Percentiles rank a stretch among this genome's conserved stretches.
Evolutionary conservation across 495 filamentous ascomycete species (phyloP).

Genomic region (Filosporella fistucella): DNA sequence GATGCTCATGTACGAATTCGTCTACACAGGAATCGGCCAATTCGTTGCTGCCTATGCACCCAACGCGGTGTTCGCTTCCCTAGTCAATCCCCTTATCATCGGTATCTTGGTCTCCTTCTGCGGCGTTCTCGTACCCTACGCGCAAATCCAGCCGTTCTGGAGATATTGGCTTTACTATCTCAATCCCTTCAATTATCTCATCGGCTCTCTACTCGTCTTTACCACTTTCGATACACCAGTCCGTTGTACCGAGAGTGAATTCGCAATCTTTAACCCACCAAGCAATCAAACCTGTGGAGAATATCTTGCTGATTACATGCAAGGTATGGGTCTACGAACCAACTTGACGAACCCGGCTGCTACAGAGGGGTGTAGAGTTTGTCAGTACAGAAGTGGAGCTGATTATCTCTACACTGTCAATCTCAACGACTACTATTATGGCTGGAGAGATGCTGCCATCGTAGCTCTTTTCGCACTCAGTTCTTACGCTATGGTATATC

Average conservation of each 20-base stretch:
- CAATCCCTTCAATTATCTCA: conserved; percentile 51
- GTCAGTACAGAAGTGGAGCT: conserved; percentile 52
- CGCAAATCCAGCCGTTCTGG: conserved; percentile 50
- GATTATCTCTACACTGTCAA: conserved; percentile 41
- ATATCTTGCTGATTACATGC: conserved; percentile 23
- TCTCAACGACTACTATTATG: conserved; percentile 37
- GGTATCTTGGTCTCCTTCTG: conserved; percentile 49
- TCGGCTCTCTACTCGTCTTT: conserved; percentile 47
- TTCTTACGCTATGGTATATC: conserved; percentile 42
- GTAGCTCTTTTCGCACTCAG: conserved; percentile 40
- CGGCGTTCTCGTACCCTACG: conserved; percentile 50
- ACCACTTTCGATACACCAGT: conserved; percentile 51
- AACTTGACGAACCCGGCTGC: conserved; percentile 37
- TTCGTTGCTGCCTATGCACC: conserved; percentile 52
- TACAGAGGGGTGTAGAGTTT: conserved; percentile 52
- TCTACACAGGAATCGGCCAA: conserved; percentile 45
- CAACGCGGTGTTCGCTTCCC: conserved; percentile 47
- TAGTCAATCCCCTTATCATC: conserved; percentile 49
- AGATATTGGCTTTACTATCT: conserved; percentile 57
- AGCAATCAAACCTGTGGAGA: conserved; percentile 11
- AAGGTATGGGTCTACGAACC: conserved; percentile 22
- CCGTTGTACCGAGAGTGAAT: conserved; percentile 49
- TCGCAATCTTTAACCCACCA: conserved; percentile 52
- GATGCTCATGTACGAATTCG: conserved; percentile 42
- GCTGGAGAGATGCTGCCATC: conserved; percentile 56